phyloP scores from a whole-genome alignment of 352 stramenopile genomes.

The Blastocystis sp. region DNA sequence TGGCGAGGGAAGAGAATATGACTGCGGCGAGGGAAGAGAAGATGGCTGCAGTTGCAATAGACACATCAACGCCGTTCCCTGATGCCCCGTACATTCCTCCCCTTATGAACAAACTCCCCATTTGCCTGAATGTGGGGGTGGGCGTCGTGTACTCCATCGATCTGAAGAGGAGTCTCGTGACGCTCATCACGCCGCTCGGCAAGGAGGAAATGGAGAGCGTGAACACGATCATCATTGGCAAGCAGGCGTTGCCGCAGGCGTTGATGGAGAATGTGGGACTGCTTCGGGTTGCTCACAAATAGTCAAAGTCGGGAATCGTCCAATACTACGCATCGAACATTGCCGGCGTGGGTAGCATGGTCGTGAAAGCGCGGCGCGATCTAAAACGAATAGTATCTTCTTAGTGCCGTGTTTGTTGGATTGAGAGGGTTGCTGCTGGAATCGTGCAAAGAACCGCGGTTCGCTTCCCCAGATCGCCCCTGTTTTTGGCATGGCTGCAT shows the following conservation, averaged over 20 bases:
- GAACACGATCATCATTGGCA: neutral
- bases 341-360: neutral
- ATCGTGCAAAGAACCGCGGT: neutral
- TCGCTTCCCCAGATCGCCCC: neutral
- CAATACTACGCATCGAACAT: conserved; percentile 6
- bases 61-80: neutral
- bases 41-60: too few species aligned
- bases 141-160: conserved; percentile 27
- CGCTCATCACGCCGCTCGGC: neutral
- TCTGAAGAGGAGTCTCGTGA: neutral
- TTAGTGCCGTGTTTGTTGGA: neutral
- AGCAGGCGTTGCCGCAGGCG: neutral
- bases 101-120: neutral
- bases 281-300: neutral
- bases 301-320: neutral
- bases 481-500: conserved; percentile 59
- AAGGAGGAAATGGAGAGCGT: neutral
- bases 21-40: neutral
- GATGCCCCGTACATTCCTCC: neutral
- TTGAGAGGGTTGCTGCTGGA: neutral
- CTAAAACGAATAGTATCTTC: conserved; percentile 1
- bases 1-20: neutral
- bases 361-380: neutral
- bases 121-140: conserved; percentile 1
- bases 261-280: neutral